Conservation (phyloP, 2,329 filamentous ascomycete genomes). For the Hypoxylon sp. region DNA sequence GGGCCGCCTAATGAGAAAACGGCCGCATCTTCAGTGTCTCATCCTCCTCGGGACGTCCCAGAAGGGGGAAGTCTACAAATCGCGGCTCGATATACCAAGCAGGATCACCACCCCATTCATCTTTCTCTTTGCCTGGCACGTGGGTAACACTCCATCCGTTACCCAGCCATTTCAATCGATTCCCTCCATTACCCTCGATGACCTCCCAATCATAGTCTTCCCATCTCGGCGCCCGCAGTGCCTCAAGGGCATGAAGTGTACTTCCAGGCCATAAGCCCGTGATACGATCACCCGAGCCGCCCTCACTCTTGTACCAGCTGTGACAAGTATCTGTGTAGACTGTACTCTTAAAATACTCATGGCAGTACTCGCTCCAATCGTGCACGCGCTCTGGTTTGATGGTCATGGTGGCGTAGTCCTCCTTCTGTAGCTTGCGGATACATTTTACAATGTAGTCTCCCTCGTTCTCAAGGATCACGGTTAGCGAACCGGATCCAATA, state of each 20-base stretch:
- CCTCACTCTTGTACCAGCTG: constrained; percentile 68
- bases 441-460: constrained; percentile 65
- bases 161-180: constrained; percentile 59
- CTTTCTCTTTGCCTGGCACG: constrained; percentile 48
- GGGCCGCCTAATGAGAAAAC: constrained; percentile 50
- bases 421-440: constrained; percentile 64
- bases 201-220: constrained; percentile 63
- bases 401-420: constrained; percentile 62
- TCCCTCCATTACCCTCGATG: constrained; percentile 50
- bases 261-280: constrained; percentile 64
- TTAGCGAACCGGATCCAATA: constrained; percentile 64
- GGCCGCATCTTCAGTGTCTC: constrained; percentile 50
- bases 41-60: constrained; percentile 51
- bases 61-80: constrained; percentile 49
- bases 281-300: constrained; percentile 58
- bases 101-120: constrained; percentile 51
- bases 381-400: constrained; percentile 61
- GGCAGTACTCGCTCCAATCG: constrained; percentile 64
- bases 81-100: constrained; percentile 54
- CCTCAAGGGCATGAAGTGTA: constrained; percentile 61
- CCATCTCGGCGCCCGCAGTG: constrained; percentile 61
- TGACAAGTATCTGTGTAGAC: constrained; percentile 66
- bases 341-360: constrained; percentile 64
- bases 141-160: constrained; percentile 61
- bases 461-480: constrained; percentile 63